Conservation (phyloP, 805 yeast genomes). For the Candida maris region DNA sequence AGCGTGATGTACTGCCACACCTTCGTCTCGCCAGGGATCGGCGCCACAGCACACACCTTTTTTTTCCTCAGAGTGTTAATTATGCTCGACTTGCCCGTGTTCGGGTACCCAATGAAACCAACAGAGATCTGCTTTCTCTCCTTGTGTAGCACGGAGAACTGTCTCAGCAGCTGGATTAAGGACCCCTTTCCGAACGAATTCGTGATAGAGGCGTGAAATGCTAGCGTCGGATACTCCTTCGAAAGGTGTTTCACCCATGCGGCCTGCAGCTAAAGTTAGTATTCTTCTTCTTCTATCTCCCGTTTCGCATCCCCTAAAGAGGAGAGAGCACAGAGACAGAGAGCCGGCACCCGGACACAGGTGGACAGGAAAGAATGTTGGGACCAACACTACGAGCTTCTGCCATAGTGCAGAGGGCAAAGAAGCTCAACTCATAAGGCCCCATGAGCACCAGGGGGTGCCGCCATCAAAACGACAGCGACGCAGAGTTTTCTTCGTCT, state of each 20-base stretch:
- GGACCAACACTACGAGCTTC: slow-evolving; percentile 86
- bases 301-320: too few species aligned
- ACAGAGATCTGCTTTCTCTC: slow-evolving; percentile 96
- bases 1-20: slow-evolving; percentile 98
- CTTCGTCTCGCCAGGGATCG: slow-evolving; percentile 98
- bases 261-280: slow-evolving; percentile 53
- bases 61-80: slow-evolving; percentile 90
- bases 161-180: slow-evolving; percentile 86
- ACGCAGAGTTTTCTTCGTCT: neutral
- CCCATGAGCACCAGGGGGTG: slow-evolving; percentile 41
- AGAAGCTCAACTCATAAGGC: slow-evolving; percentile 80
- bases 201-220: slow-evolving; percentile 96
- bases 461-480: slow-evolving; percentile 40
- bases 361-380: slow-evolving; percentile 45
- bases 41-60: slow-evolving; percentile 96
- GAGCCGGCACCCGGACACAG: neutral
- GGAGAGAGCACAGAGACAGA: too few species aligned
- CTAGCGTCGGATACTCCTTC: slow-evolving; percentile 88
- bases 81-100: slow-evolving; percentile 95
- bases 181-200: slow-evolving; percentile 98
- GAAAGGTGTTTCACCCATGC: slow-evolving; percentile 98
- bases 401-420: slow-evolving; percentile 28
- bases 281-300: slow-evolving; percentile 1
- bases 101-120: slow-evolving; percentile 97
- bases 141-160: slow-evolving; percentile 82